Percentiles rank a stretch among this genome's conserved stretches.
These are phyloP conservation scores for Alternaria atra DNA, from an alignment of 2,329 filamentous ascomycete genomes.

Conservation along the genomic window DNA sequence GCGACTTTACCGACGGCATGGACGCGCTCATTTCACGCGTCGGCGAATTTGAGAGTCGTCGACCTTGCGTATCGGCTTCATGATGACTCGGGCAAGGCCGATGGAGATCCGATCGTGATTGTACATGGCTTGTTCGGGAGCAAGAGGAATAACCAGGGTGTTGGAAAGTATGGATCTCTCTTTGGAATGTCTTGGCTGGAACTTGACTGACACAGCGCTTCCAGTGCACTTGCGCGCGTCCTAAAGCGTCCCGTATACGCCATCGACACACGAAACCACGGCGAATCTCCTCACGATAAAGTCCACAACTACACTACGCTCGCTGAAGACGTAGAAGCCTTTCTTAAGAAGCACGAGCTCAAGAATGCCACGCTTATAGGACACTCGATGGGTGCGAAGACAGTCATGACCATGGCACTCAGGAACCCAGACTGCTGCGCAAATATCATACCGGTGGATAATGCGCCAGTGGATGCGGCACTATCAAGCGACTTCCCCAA, in stretches of 20 bases:
- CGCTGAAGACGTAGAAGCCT: slow-evolving; percentile 82
- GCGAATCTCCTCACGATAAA: slow-evolving; percentile 80
- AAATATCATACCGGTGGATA: slow-evolving; percentile 85
- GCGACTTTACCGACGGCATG: slow-evolving; percentile 22
- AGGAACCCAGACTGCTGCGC: slow-evolving; percentile 71
- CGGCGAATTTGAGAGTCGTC: slow-evolving; percentile 30
- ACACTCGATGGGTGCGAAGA: slow-evolving; percentile 97
- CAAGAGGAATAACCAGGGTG: slow-evolving; percentile 92
- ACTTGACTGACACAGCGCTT: neutral
- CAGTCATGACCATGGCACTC: slow-evolving; percentile 86
- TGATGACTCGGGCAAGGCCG: slow-evolving; percentile 46
- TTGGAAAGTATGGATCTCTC: slow-evolving; percentile 75
- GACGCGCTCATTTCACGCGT: slow-evolving; percentile 42
- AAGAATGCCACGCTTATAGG: slow-evolving; percentile 80
- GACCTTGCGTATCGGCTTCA: slow-evolving; percentile 49
- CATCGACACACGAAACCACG: slow-evolving; percentile 91
- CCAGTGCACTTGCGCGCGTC: slow-evolving; percentile 80
- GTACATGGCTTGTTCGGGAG: slow-evolving; percentile 94
- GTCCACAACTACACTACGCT: slow-evolving; percentile 83
- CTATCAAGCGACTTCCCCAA: slow-evolving; percentile 77
- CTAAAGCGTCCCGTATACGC: slow-evolving; percentile 83
- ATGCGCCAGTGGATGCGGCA: slow-evolving; percentile 83
- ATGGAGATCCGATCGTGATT: slow-evolving; percentile 78
- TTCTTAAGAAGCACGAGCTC: slow-evolving; percentile 77
- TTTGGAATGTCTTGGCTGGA: fast-evolving